Evolutionary conservation across 768 basidiomycete species (phyloP), one percentile per base, ranked within the genome.

Genomic region (Hemileccinum rubropunctum): DNA sequence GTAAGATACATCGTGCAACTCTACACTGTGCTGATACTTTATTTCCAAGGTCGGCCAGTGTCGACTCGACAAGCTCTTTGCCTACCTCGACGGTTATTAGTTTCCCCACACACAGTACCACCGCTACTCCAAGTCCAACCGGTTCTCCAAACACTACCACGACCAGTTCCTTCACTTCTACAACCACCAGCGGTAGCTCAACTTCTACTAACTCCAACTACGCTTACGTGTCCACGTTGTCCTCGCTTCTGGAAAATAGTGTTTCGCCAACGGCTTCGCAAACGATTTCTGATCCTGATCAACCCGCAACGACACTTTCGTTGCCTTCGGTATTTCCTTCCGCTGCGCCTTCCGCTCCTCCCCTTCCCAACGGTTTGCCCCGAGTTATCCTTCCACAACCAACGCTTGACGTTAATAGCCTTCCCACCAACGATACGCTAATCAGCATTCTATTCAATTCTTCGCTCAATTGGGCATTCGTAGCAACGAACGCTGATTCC

Each of bases 391-490:
- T 81, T 72, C 81, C 86, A 47, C 36, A 59, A 18, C 46, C 53
- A 47, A 9, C 3, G 52, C 53, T 62, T 43, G 17, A 63, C 43
- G 33, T 53, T 20, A 57, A 54, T 18, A 70, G 67, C 52, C 50
- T 80, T 39, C 60, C 68, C 27, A 47, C 39, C 13, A 74, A 66
- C 0, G 78, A 71, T 50, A 73, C 75, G 11, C 51, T 83, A 52
- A 79, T 92, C 64, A 86, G 78, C 45, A 58, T 95, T 35, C 59
- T 90, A 53, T 86, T 91, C 66, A 76, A 81, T 4, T 59, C 51
- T 1, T 68, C 65, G 20, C 71, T 94, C 51, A 77, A 76, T 49
- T 95, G 92, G 92, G 17, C 57, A 0, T 90, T 83, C 56, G 87
- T 93, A 4, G 80, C 83, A 35, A 55, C 56, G 13, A 82, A 73